Base-by-base conservation (phyloP, 2,329 filamentous ascomycete genomes). In the Macrophomina phaseolina region DNA sequence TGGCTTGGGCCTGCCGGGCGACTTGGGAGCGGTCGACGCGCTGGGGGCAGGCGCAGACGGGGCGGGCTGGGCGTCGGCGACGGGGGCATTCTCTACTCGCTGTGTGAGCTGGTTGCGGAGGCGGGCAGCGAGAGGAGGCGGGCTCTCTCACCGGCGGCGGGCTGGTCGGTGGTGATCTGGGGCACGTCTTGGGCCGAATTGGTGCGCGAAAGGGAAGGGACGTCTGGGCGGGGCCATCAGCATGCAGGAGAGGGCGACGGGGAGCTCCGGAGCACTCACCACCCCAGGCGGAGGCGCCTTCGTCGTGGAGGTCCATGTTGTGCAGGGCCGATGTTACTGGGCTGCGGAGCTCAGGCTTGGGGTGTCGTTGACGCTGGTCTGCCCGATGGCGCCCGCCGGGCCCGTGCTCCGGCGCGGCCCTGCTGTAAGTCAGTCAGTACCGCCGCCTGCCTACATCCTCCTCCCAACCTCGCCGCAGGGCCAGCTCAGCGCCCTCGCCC, bases 1-100 rank as follows among this genome's bases (percentile, higher is more conserved):
- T 16, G 65, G 56, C 65, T 63, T 67, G n/a, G 80, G 80, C 45
- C 66, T 82, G 51, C 80, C 83, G 55, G 83, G 80, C 38, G 83
- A 82, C 69, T 81, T 82, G 53, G 82, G 78, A 38, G 81, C 78
- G 68, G 79, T 78, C 48, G 81, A 72, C 42, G 71, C 74, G 71
- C 70, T 78, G 72, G 72, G 77, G 61, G 76, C 71, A 71, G 78
- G 68, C 64, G 67, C 70, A 53, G 72, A 12, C 38, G 68, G 45
- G 69, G 66, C 30, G 70, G 64, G 55, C 72, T 73, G 42, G 72
- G 45, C 46, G 8, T 23, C 40, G 16, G 48, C 40, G 51, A 58
- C 45, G 38, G 58, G 58, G 58, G 48, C 42, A 64, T 63, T 49
- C 30, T 63, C 56, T 67, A 36, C 30, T 32, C 8, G 5, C 34